phyloP scores from a whole-genome alignment of 2,329 filamentous ascomycete genomes.

The Calonectria hongkongensis region DNA sequence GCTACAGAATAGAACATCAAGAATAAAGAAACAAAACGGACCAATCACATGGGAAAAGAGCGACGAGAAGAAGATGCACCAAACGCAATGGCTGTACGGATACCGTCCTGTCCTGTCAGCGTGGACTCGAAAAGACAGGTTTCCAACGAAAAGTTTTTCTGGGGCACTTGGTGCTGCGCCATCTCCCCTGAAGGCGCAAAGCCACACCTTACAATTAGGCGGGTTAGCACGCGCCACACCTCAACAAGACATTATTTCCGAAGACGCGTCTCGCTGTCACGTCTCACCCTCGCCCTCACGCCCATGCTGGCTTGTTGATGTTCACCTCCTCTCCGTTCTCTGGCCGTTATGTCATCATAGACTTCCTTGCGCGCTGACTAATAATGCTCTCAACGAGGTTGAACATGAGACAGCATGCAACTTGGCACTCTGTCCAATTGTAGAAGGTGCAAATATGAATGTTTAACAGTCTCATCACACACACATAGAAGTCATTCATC shows the following conservation, averaged over 20 bases:
- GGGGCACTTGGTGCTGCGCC: constrained; percentile 4
- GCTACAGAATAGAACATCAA: background rate
- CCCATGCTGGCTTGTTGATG: no score
- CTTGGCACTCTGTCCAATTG: no score
- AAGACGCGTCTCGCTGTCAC: background rate
- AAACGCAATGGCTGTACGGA: constrained; percentile 2
- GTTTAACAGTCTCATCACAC: no score
- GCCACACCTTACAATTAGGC: no score
- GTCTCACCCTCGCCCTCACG: no score
- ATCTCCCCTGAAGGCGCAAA: background rate
- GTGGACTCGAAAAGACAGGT: constrained; percentile 4
- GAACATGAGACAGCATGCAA: no score
- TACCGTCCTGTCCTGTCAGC: background rate
- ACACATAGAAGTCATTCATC: background rate
- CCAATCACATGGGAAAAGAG: constrained; percentile 49
- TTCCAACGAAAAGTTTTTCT: constrained; percentile 26
- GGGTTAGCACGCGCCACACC: background rate
- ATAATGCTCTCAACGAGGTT: background rate
- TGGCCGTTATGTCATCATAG: no score
- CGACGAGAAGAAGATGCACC: constrained; percentile 42
- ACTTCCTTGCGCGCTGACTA: background rate
- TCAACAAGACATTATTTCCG: constrained; percentile 17
- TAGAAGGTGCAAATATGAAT: no score
- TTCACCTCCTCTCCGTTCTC: no score
- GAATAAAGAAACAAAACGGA: constrained; percentile 16